Evolutionary conservation across 805 yeast species (phyloP).

Genomic region (Nakazawaea pomicola): DNA sequence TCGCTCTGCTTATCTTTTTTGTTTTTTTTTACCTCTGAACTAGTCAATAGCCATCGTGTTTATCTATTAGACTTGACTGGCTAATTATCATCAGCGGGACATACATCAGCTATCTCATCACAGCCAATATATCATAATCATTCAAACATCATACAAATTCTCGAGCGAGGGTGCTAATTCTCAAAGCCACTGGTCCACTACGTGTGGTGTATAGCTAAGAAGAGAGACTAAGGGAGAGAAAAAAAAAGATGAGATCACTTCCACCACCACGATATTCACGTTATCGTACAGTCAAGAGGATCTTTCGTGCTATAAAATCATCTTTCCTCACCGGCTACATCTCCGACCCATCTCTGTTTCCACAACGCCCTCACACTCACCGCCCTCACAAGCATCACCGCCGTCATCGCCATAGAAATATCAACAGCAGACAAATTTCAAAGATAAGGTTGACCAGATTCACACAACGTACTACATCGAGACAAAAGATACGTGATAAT

Average conservation of each 20-base stretch:
- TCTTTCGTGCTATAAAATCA: constrained; percentile 25
- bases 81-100: neutral
- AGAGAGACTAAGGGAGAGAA: too few relatives aligned
- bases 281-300: constrained; percentile 25
- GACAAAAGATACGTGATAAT: constrained; percentile 7
- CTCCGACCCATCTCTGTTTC: constrained; percentile 28
- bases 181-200: too few relatives aligned
- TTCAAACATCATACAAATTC: too few relatives aligned
- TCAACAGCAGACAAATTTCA: too few relatives aligned
- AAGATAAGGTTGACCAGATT: constrained; percentile 26
- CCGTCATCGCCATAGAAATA: too few relatives aligned
- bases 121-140: too few relatives aligned
- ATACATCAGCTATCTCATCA: too few relatives aligned
- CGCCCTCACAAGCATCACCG: too few relatives aligned
- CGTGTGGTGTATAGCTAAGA: too few relatives aligned
- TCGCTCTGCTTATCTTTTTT: neutral
- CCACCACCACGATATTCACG: constrained; percentile 33
- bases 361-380: too few relatives aligned
- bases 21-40: neutral
- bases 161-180: too few relatives aligned
- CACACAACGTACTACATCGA: constrained; percentile 15
- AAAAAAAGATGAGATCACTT: constrained; percentile 30
- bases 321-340: constrained; percentile 29
- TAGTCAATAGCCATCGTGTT: neutral
- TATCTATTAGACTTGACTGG: neutral